These are phyloP conservation scores for Globisporangium alternatum DNA, from an alignment of 352 stramenopile species.

Conservation along the genomic window DNA sequence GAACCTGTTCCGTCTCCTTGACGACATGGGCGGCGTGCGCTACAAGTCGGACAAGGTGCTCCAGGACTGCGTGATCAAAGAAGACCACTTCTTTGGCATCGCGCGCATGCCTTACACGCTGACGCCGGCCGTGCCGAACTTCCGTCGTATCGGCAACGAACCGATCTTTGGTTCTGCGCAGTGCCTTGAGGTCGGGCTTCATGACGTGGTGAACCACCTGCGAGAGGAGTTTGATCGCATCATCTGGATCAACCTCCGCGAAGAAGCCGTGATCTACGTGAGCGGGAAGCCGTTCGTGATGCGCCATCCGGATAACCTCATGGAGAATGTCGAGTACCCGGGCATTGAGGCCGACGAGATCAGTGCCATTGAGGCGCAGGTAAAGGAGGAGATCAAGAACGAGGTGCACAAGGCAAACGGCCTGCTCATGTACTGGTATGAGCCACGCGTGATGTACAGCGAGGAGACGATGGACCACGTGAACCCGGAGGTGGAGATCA, in stretches of 20 bases:
- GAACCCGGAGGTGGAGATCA: constrained; percentile 64
- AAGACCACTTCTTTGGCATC: constrained; percentile 88
- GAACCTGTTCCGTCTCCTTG: constrained; percentile 68
- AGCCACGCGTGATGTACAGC: constrained; percentile 70
- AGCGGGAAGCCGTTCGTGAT: constrained; percentile 82
- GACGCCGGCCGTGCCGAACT: constrained; percentile 81
- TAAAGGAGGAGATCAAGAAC: constrained; percentile 81
- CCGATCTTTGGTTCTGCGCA: constrained; percentile 86
- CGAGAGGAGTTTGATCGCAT: constrained; percentile 54
- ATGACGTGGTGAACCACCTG: constrained; percentile 62
- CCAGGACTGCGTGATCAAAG: constrained; percentile 80
- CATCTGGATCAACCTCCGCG: constrained; percentile 90
- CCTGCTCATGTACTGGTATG: constrained; percentile 85
- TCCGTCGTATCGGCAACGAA: constrained; percentile 70
- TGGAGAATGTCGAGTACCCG: constrained; percentile 87
- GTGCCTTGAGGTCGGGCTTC: constrained; percentile 70
- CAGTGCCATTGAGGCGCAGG: constrained; percentile 73
- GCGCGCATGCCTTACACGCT: constrained; percentile 60
- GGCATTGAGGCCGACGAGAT: constrained; percentile 90
- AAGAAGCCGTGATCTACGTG: constrained; percentile 92
- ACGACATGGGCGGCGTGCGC: constrained; percentile 73
- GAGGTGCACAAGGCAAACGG: constrained; percentile 75
- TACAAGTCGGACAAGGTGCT: constrained; percentile 85
- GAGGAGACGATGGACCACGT: constrained; percentile 85
- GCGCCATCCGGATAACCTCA: constrained; percentile 72